Evolutionary conservation across 257 asterid species (phyloP).

Genomic region (Nicotiana noctiflora): DNA sequence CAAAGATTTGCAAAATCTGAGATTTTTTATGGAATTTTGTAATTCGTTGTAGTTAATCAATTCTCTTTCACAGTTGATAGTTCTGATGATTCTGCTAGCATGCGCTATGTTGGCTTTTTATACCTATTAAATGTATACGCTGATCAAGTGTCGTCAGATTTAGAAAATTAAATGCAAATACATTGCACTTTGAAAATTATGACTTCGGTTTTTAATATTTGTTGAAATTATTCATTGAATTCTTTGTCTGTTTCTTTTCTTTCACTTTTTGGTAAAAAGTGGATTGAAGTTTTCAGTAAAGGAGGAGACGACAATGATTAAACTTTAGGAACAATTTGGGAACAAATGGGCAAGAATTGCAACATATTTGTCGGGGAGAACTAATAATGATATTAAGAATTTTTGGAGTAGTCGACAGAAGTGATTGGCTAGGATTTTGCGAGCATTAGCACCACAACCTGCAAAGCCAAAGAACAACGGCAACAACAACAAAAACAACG

Average conservation of each 20-base stretch:
- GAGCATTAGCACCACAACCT: conserved; percentile 16
- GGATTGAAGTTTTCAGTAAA: conserved; percentile 31
- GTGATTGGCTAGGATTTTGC: conserved; percentile 30
- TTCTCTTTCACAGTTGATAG: too few species aligned
- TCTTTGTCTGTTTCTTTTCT: neutral
- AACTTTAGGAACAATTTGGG: conserved; percentile 33
- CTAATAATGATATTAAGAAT: conserved; percentile 40
- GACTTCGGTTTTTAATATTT: too few species aligned
- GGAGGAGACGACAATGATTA: conserved; percentile 34
- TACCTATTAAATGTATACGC: neutral
- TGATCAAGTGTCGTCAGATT: neutral
- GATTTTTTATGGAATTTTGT: too few species aligned
- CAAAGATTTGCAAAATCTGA: too few species aligned
- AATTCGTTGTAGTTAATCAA: too few species aligned
- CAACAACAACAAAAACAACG: too few species aligned
- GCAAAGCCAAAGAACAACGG: too few species aligned
- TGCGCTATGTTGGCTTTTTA: too few species aligned
- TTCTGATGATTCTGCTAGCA: too few species aligned
- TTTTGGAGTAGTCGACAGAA: conserved; percentile 44
- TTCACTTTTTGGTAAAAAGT: neutral
- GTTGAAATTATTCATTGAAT: too few species aligned
- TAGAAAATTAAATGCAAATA: too few species aligned
- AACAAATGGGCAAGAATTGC: conserved; percentile 44
- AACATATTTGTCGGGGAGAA: conserved; percentile 33
- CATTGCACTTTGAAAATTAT: neutral